Evolutionary conservation across 768 basidiomycete species (phyloP).

Genomic region (Rhizopogon vesiculosus): DNA sequence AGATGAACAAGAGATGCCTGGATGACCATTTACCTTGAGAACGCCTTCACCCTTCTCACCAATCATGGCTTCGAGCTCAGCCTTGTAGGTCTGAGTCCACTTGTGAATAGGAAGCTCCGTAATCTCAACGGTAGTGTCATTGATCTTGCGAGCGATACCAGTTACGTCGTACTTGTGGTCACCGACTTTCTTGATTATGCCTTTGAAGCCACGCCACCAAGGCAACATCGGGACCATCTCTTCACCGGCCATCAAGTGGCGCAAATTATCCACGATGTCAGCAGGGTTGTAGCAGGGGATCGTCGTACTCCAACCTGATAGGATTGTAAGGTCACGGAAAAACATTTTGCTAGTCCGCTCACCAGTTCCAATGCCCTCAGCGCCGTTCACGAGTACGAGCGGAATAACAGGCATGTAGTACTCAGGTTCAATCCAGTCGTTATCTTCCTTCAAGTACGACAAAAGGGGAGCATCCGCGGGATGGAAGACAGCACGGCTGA

Average conservation of each 20-base stretch:
- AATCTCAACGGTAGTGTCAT: slow-evolving; percentile 89
- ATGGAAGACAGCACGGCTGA: slow-evolving; percentile 77
- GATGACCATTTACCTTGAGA: slow-evolving; percentile 58
- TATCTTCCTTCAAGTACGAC: slow-evolving; percentile 82
- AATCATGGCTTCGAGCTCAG: slow-evolving; percentile 86
- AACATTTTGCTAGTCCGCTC: slow-evolving; percentile 14
- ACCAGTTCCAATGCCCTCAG: slow-evolving; percentile 98
- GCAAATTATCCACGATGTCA: slow-evolving; percentile 86
- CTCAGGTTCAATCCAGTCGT: slow-evolving; percentile 83
- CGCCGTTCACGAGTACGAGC: slow-evolving; percentile 86
- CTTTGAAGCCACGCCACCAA: slow-evolving; percentile 97
- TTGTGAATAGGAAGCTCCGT: slow-evolving; percentile 92
- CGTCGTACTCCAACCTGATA: slow-evolving; percentile 87
- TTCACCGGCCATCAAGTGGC: slow-evolving; percentile 81
- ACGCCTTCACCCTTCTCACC: slow-evolving; percentile 78
- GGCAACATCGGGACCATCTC: slow-evolving; percentile 84
- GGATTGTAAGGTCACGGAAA: neutral
- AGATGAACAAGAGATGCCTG: neutral
- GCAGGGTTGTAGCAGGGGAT: slow-evolving; percentile 90
- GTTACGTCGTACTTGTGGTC: slow-evolving; percentile 85
- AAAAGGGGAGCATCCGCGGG: slow-evolving; percentile 84
- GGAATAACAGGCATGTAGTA: slow-evolving; percentile 92
- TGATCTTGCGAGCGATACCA: slow-evolving; percentile 70
- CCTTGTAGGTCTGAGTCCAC: slow-evolving; percentile 93
- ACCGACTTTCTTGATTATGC: slow-evolving; percentile 71